Evolutionary conservation across 2,329 filamentous ascomycete genomes (phyloP).

Genomic region (Penicillium griseofulvum): DNA sequence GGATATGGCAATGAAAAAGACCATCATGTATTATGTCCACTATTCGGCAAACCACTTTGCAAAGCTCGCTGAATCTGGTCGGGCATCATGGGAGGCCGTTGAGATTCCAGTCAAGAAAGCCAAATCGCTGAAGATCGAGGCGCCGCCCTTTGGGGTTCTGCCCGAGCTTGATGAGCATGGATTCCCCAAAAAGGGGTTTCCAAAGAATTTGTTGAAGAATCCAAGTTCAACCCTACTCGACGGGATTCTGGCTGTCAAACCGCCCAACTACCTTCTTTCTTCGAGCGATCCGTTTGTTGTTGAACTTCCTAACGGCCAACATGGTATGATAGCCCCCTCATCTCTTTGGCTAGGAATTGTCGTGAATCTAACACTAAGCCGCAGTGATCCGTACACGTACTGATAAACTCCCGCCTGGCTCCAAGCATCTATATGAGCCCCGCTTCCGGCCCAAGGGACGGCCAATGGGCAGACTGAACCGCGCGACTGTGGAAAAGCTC

Average conservation of each 20-base stretch:
- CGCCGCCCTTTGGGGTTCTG: conserved; percentile 32
- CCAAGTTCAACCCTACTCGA: conserved; percentile 47
- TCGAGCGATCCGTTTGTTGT: conserved; percentile 35
- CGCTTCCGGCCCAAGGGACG: conserved; percentile 11
- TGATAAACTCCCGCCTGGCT: conserved; percentile 8
- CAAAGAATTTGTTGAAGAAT: conserved; percentile 38
- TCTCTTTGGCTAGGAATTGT: conserved; percentile 5
- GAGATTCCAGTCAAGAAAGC: conserved; percentile 33
- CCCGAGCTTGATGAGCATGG: conserved; percentile 49
- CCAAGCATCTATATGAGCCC: conserved; percentile 7
- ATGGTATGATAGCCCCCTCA: conserved; percentile 24
- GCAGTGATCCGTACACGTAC: conserved; percentile 12
- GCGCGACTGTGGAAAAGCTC: conserved; percentile 7
- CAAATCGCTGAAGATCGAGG: conserved; percentile 28
- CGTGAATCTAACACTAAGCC: neutral
- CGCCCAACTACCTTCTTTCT: conserved; percentile 35
- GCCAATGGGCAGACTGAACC: conserved; percentile 16
- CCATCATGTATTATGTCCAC: conserved; percentile 54
- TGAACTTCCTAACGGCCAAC: conserved; percentile 29
- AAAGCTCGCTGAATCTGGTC: conserved; percentile 51
- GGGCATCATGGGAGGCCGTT: conserved; percentile 56
- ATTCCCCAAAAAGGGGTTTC: conserved; percentile 39
- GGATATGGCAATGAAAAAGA: conserved; percentile 51
- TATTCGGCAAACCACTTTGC: conserved; percentile 54
- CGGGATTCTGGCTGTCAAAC: conserved; percentile 33